A percentile compares a stretch with the other conserved stretches of the same genome.
Evolutionary conservation across 805 yeast species (phyloP).

Genomic region (Ogataea siamensis): DNA sequence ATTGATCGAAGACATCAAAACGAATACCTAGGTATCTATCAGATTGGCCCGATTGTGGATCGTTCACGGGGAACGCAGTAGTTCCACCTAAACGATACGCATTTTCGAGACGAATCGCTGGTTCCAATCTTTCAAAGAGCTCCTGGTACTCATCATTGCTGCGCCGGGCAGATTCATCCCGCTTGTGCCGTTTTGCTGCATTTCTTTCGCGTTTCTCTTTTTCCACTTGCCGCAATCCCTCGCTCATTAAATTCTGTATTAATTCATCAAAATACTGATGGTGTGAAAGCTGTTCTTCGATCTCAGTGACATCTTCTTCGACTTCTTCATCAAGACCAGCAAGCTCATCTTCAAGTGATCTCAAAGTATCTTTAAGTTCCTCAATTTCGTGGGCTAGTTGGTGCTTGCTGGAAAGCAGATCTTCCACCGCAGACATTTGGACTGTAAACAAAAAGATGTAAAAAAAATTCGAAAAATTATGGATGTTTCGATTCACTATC

Average conservation of each 20-base stretch:
- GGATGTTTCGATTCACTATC: slow-evolving; percentile 23
- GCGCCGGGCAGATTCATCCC: slow-evolving; percentile 3
- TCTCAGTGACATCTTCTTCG: slow-evolving; percentile 5
- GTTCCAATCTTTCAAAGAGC: slow-evolving; percentile 23
- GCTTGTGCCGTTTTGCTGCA: slow-evolving; percentile 4
- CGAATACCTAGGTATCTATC: slow-evolving; percentile 45
- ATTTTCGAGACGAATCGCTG: slow-evolving; percentile 44
- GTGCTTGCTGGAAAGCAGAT: slow-evolving; percentile 3
- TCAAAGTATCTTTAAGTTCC: background rate
- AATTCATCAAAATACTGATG: slow-evolving; percentile 33
- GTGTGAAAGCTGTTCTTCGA: slow-evolving; percentile 21
- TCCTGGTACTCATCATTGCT: slow-evolving; percentile 10
- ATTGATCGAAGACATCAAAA: slow-evolving; percentile 42
- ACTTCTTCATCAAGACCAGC: slow-evolving; percentile 5
- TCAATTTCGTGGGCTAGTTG: slow-evolving; percentile 1
- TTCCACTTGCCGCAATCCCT: slow-evolving; percentile 20
- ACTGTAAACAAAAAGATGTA: slow-evolving; percentile 2
- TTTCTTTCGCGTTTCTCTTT: slow-evolving; percentile 10
- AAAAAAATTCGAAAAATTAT: slow-evolving; percentile 1
- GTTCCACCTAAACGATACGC: slow-evolving; percentile 47
- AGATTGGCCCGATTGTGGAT: slow-evolving; percentile 22
- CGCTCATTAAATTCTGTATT: slow-evolving; percentile 26
- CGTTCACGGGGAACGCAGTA: slow-evolving; percentile 51
- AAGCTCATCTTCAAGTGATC: slow-evolving; percentile 3
- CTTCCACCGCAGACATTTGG: slow-evolving; percentile 4